Evolutionary conservation across 2,329 filamentous ascomycete species (phyloP), one percentile per base, ranked within the genome.

Genomic region (Pseudogymnoascus sp.): DNA sequence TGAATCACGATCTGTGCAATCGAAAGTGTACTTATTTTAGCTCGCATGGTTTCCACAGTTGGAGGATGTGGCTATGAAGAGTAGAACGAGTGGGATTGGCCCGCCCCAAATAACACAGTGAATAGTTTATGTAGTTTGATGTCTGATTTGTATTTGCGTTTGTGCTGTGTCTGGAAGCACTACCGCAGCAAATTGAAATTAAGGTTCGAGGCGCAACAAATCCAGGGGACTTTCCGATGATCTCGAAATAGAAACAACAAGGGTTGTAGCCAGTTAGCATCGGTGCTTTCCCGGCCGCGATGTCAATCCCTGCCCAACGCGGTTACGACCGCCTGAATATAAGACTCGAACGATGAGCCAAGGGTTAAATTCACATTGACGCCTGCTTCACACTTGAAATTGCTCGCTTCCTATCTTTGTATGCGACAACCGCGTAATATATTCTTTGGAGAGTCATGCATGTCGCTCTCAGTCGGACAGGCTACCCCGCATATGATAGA

Each of bases 191-290:
- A 55, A 55, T 55, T 19, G 29, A 33, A 19, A 55, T 55, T 55
- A 55, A 55, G 49, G 49, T 55, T 55, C 49, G 49, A 55, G 26
- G 45, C 45, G 26, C 26, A 52, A 52, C 21, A 52, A 52, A 52
- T 52, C 10, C 45, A 52, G 31, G 45, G 45, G 26, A 33, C 26
- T 33, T 55, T 6, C 29, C 29, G n/a, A 31, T 19, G 26, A 19
- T 55, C 49, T 33, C 49, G 7, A 55, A 55, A 55, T 55, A 55
- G 49, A 55, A 55, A 16, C n/a, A 6, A 10, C 26, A 55, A 33
- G 49, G 49, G n/a, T 55, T n/a, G 7, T 55, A 10, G 49, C 49
- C 26, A 55, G 26, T 55, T 33, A 55, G 29, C 26, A 55, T 55
- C 49, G 49, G 49, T 55, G 4, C 11, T 55, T 55, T 55, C 49